A percentile compares a stretch with the other conserved stretches of the same genome.
phyloP scores from a whole-genome alignment of 495 filamentous ascomycete species.

The Xylaria scruposa region DNA sequence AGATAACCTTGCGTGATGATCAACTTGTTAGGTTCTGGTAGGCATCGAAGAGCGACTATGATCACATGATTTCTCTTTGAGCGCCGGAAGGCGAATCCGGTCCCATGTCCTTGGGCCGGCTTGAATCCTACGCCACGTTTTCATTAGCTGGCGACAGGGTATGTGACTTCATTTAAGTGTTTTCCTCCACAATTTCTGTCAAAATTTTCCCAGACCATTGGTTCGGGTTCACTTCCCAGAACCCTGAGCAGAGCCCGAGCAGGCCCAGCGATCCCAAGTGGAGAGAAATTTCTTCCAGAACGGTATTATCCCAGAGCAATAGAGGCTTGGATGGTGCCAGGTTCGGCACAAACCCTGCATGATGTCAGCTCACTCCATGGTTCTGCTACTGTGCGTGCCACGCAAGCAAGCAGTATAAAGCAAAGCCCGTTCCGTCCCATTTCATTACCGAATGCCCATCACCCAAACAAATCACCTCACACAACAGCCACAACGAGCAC shows the following conservation, averaged over 20 bases:
- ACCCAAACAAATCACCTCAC: conserved; percentile 16
- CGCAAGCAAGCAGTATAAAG: conserved; percentile 25
- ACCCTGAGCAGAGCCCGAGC: conserved; percentile 25
- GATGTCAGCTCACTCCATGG: conserved; percentile 23
- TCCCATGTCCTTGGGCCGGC: conserved; percentile 28
- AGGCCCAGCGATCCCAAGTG: conserved; percentile 24
- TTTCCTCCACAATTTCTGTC: conserved; percentile 29
- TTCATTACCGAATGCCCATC: background rate
- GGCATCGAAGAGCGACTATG: conserved; percentile 8
- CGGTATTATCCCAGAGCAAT: conserved; percentile 2
- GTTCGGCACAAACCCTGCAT: conserved; percentile 25
- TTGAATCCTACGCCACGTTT: conserved; percentile 26
- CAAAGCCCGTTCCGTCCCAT: conserved; percentile 23
- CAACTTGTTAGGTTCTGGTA: conserved; percentile 1
- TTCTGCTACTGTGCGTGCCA: conserved; percentile 25
- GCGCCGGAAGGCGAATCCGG: conserved; percentile 26
- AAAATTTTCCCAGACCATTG: conserved; percentile 29
- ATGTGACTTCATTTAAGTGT: conserved; percentile 25
- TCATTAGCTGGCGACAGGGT: conserved; percentile 16
- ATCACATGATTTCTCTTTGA: conserved; percentile 25
- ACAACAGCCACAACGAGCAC: conserved; percentile 16
- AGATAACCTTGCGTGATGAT: conserved; percentile 7
- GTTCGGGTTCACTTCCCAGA: conserved; percentile 14
- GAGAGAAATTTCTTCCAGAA: conserved; percentile 28
- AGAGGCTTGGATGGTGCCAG: conserved; percentile 19